These are phyloP conservation scores for Polyporus tsugae DNA, from an alignment of 1,284 basidiomycete species.

Conservation along the genomic window DNA sequence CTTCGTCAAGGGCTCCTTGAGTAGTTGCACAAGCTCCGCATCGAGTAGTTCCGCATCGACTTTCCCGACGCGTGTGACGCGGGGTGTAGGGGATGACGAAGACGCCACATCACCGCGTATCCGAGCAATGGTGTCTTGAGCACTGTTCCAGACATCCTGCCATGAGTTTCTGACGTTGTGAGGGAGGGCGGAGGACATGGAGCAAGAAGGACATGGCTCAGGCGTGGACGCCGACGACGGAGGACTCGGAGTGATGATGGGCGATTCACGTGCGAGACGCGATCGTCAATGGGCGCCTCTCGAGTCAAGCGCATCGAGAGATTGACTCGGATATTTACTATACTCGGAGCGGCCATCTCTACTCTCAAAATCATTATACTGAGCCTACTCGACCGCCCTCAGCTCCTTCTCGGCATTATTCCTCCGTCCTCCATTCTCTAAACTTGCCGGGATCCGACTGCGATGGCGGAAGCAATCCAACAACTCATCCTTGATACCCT, in stretches of 20 bases:
- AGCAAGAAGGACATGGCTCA: slow-evolving; percentile 25
- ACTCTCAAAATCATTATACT: slow-evolving; percentile 13
- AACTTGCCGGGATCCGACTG: slow-evolving; percentile 10
- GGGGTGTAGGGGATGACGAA: slow-evolving; percentile 44
- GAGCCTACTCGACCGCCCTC: neutral
- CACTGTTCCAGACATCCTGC: slow-evolving; percentile 71
- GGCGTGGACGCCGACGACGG: slow-evolving; percentile 16
- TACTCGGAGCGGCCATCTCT: too few relatives aligned
- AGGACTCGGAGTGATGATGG: slow-evolving; percentile 11
- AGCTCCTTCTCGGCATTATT: neutral
- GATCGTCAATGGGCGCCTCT: slow-evolving; percentile 28
- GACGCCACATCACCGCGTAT: slow-evolving; percentile 52
- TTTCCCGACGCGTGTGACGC: slow-evolving; percentile 86
- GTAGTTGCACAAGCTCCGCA: slow-evolving; percentile 84
- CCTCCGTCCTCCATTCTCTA: neutral
- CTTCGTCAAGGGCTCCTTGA: slow-evolving; percentile 85
- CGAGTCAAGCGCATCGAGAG: slow-evolving; percentile 34
- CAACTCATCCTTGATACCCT: slow-evolving; percentile 81
- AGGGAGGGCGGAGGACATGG: slow-evolving; percentile 35
- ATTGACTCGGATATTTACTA: slow-evolving; percentile 18
- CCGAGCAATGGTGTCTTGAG: slow-evolving; percentile 59
- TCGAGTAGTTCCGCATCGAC: slow-evolving; percentile 95
- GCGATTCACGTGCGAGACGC: slow-evolving; percentile 30
- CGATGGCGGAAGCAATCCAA: slow-evolving; percentile 82
- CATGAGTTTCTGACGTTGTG: slow-evolving; percentile 44